These are phyloP conservation scores for Schizophyllum amplum DNA, from an alignment of 1,284 basidiomycete species.

Conservation along the genomic window DNA sequence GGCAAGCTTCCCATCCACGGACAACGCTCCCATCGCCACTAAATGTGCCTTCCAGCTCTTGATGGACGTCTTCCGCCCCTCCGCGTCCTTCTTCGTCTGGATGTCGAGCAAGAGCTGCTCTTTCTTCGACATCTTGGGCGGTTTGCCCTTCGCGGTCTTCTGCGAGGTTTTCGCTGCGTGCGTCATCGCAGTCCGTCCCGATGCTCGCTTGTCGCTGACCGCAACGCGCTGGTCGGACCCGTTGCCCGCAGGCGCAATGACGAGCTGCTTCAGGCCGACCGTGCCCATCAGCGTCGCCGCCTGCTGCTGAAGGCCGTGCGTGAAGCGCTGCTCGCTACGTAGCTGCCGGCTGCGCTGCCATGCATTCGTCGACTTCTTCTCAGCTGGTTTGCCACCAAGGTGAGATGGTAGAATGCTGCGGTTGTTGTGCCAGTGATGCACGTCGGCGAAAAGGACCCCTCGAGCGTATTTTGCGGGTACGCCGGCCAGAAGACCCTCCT, in stretches of 20 bases:
- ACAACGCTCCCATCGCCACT: constrained; percentile 22
- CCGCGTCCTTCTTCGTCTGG: constrained; percentile 33
- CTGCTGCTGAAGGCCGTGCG: constrained; percentile 45
- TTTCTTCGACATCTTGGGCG: constrained; percentile 21
- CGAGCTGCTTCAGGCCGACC: not conserved
- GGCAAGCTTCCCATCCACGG: constrained; percentile 21
- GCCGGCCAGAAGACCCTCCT: constrained; percentile 19
- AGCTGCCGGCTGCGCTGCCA: constrained; percentile 30
- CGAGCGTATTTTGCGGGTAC: constrained; percentile 23
- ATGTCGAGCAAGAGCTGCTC: constrained; percentile 40
- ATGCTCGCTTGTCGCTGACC: constrained; percentile 11
- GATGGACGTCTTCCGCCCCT: constrained; percentile 28
- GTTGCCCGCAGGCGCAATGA: constrained; percentile 1
- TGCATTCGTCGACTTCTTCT: constrained; percentile 21
- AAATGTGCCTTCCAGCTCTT: constrained; percentile 45
- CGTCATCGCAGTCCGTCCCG: constrained; percentile 3
- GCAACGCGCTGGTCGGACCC: constrained; percentile 12
- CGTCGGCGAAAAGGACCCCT: constrained; percentile 40
- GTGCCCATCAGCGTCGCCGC: constrained; percentile 60
- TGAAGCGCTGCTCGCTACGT: constrained; percentile 43
- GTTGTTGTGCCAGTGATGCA: constrained; percentile 50
- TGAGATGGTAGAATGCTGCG: constrained; percentile 45
- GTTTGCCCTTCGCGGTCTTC: constrained; percentile 21
- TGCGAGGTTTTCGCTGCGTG: not conserved
- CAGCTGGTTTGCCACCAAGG: constrained; percentile 35